Base-by-base conservation (phyloP, 176 grass and related monocot genomes). In the Zea luxurians region DNA sequence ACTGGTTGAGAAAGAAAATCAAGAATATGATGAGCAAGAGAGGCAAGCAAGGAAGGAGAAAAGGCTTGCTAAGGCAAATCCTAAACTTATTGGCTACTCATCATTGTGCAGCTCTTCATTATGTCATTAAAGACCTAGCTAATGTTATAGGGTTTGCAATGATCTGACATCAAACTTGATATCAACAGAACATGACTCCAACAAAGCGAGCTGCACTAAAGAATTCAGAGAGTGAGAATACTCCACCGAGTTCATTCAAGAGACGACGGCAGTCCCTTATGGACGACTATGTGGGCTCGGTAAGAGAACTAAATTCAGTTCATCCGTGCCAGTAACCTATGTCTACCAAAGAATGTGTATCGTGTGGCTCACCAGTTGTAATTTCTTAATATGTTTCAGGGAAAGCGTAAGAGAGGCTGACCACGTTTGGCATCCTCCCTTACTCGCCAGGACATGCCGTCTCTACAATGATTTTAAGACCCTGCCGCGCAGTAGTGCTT, bases 1-100 rank as follows among this genome's bases (percentile, higher is more conserved):
- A 5, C 82, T 99, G 9, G 89, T 99, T 17, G 96, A 99, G 88
- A 99, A 99, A 73, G 96, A 99, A 75, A 99, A 99, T 64, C 96
- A 99, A 78, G 96, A 99, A 86, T 87, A 90, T 77, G 96, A 99
- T 75, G 96, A 99, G 67, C 87, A 83, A 52, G 96, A 99, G 75
- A 85, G 96, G 88, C 96, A 93, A 78, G 89, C 91, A 68, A 88
- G 96, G 67, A 99, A 99, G 43, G 96, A 90, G 38, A 99, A 95
- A 71, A 92, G 93, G 63, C 84, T 92, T 66, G 81, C 96, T 35
- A 98, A 91, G 94, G 94, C 92, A 89, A 35, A 52, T 66, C 38
- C 3, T 75, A 63, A 64, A 86, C 17, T 58, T 58, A 10, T 15
- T 7, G 4, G 4, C 66, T 48, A 53, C 34, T 6, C 0, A 27